Percentiles rank a stretch among this genome's conserved stretches.
Conservation (phyloP, 352 stramenopile species). For the Phytopythium aichiense region DNA sequence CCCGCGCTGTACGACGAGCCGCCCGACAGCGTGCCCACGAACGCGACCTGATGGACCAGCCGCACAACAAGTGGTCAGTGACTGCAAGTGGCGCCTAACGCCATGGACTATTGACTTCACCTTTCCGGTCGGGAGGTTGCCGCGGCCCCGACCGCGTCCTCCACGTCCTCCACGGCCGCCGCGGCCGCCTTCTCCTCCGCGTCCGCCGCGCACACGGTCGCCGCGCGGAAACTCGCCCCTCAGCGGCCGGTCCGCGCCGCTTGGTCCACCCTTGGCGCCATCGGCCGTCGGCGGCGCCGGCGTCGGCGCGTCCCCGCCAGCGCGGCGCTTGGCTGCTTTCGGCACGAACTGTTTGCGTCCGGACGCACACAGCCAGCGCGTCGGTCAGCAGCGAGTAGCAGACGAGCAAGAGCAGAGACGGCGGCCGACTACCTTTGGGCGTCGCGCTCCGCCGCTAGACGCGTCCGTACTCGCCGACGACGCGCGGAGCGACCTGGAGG, state of each 20-base stretch:
- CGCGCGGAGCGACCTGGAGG: constrained; percentile 51
- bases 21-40: constrained; percentile 77
- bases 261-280: constrained; percentile 20
- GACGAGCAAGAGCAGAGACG: neutral
- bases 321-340: constrained; percentile 58
- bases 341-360: constrained; percentile 56
- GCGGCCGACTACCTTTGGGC: constrained; percentile 43
- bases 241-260: constrained; percentile 18
- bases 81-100: neutral
- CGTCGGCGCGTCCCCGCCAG: constrained; percentile 7
- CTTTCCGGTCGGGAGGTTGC: constrained; percentile 57
- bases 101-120: constrained; percentile 9
- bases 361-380: neutral
- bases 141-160: constrained; percentile 38
- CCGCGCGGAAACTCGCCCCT: constrained; percentile 29
- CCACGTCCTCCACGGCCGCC: constrained; percentile 47
- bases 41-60: constrained; percentile 31
- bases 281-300: constrained; percentile 16
- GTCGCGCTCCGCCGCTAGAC: constrained; percentile 24
- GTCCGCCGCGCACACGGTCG: constrained; percentile 38
- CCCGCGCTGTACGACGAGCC: constrained; percentile 72
- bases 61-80: constrained; percentile 1
- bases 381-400: neutral
- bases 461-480: constrained; percentile 20
- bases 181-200: constrained; percentile 15